Evolutionary conservation across 495 filamentous ascomycete species (phyloP).

Genomic region (Lophium mytilinum): DNA sequence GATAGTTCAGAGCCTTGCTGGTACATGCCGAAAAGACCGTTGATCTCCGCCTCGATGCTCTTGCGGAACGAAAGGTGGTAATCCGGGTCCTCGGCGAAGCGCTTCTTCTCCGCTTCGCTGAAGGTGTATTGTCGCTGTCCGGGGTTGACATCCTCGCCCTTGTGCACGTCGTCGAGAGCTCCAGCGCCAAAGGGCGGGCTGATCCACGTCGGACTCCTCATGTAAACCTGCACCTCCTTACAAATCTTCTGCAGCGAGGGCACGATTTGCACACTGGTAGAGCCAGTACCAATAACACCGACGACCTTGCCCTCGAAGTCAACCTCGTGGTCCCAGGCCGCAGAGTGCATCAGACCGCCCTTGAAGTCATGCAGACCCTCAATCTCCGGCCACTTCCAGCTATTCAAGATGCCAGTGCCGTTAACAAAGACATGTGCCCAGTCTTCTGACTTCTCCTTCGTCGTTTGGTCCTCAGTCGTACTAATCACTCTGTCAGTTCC

Average conservation of each 20-base stretch:
- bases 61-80: conserved; percentile 30
- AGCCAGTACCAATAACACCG: conserved; percentile 45
- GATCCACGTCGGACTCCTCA: conserved; percentile 26
- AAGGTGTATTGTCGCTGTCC: conserved; percentile 28
- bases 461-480: conserved; percentile 17
- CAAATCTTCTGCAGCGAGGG: conserved; percentile 27
- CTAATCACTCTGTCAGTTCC: too few relatives aligned
- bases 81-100: conserved; percentile 30
- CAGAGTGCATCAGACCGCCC: conserved; percentile 40
- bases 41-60: conserved; percentile 29
- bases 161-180: conserved; percentile 15
- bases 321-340: conserved; percentile 48
- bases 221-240: conserved; percentile 23
- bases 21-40: conserved; percentile 33
- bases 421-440: conserved; percentile 30
- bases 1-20: conserved; percentile 23
- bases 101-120: conserved; percentile 31
- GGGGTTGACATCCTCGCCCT: conserved; percentile 22
- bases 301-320: conserved; percentile 48
- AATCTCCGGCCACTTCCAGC: conserved; percentile 25
- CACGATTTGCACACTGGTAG: conserved; percentile 25
- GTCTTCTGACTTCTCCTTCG: conserved; percentile 11
- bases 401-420: conserved; percentile 31
- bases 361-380: conserved; percentile 25
- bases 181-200: conserved; percentile 24